Conservation (phyloP, 257 asterid genomes). For the Leonotis leonurus region DNA sequence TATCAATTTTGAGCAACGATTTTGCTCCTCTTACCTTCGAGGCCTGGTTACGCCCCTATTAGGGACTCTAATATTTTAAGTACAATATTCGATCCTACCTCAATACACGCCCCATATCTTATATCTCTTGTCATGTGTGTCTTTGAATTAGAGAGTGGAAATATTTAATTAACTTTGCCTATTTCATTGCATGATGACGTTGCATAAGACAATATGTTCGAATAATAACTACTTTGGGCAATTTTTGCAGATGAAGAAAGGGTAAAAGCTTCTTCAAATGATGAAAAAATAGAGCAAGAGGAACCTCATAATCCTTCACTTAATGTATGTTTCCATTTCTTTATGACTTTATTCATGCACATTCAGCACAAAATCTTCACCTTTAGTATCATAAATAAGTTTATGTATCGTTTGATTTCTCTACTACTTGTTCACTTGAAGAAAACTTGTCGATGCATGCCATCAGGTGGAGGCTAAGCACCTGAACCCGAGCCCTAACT, state of each 20-base stretch:
- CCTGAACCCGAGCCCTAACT: conserved; percentile 14
- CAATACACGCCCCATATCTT: no score
- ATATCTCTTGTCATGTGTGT: no score
- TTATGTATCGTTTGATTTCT: background rate
- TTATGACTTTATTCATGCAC: background rate
- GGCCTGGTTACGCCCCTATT: no score
- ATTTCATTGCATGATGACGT: no score
- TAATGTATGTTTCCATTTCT: conserved; percentile 26
- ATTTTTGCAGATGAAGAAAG: conserved; percentile 28
- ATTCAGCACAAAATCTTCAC: no score
- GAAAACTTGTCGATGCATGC: background rate
- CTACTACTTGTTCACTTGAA: background rate
- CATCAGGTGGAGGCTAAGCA: conserved; percentile 30
- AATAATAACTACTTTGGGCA: background rate
- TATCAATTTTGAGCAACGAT: no score
- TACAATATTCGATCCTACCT: no score
- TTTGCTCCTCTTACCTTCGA: no score
- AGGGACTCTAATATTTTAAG: no score
- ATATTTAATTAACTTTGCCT: background rate
- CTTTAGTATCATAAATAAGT: no score
- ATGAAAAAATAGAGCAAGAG: conserved; percentile 21
- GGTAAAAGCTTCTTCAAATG: background rate
- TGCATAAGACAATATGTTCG: no score
- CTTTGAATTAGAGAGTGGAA: no score
- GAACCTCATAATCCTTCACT: conserved; percentile 10